Base-by-base conservation (phyloP, 2,329 filamentous ascomycete species). In the Chaetomiaceae sp. region DNA sequence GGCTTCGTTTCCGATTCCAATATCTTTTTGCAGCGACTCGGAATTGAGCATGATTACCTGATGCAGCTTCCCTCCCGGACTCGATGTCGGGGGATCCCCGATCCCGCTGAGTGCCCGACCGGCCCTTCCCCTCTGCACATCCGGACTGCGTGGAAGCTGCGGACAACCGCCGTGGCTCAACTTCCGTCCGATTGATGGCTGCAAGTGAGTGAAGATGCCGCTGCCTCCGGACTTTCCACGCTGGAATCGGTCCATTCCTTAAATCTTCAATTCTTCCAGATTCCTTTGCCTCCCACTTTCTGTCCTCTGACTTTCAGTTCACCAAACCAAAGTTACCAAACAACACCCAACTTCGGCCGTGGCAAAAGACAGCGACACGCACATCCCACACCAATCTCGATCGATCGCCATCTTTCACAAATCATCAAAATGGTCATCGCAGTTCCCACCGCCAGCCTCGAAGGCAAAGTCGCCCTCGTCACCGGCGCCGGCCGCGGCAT, bases 401-500 rank as follows among this genome's bases (percentile, higher is more conserved):
- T 6, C 27, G 14, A 31, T 12, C 27, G 14, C 8, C 27, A 11
- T 7, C 8, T n/a, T 19, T 31, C 34, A 25, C 14, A 19, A 6
- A 42, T n/a, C 43, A 22, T 22, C 50, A 62, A 44, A 31, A 63
- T 64, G 68, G 62, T 63, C 39, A 20, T 64, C 50, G 56, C 60
- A 3, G 51, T 64, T 9, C 63, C 63, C 55, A 62, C 74, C 71
- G 71, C 63, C 51, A 63, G 60, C 58, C 68, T 80, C 43, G 68
- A 71, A 36, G 75, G 75, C 61, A 80, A 79, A 66, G 74, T 80
- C 22, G 76, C 83, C 53, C 75, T 88, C 58, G 75, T 88, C 68
- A 88, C 84, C 15, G 84, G 81, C 37, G 72, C 80, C 45, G 82
- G 83, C 48, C 82, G 83, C 33, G 85, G 85, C 53, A 88, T 88